A percentile compares a stretch with the other conserved stretches of the same genome.
Evolutionary conservation across 352 stramenopile genomes (phyloP).

Genomic region (Phytopythium vexans): DNA sequence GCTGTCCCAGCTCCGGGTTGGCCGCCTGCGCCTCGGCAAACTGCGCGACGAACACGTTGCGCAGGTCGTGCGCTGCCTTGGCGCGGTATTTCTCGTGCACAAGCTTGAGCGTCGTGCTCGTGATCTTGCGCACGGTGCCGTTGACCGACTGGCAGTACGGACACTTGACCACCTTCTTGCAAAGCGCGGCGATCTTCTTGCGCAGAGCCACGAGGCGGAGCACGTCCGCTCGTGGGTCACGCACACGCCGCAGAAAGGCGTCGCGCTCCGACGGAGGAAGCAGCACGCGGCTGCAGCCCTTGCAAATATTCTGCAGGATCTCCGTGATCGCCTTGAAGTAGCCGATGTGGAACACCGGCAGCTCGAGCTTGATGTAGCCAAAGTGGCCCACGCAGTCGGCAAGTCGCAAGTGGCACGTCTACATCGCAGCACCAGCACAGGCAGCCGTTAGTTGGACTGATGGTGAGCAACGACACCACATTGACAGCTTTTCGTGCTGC

Average conservation of each 20-base stretch:
- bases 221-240: slow-evolving; percentile 74
- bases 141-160: slow-evolving; percentile 96
- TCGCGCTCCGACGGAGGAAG: slow-evolving; percentile 89
- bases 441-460: background rate
- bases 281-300: slow-evolving; percentile 94
- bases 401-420: slow-evolving; percentile 89
- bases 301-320: slow-evolving; percentile 98
- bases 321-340: slow-evolving; percentile 99
- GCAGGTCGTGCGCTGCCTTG: slow-evolving; percentile 79
- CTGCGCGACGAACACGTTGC: slow-evolving; percentile 83
- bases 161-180: slow-evolving; percentile 96
- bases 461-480: background rate
- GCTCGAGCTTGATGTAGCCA: slow-evolving; percentile 96
- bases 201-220: slow-evolving; percentile 72
- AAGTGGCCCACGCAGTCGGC: slow-evolving; percentile 98
- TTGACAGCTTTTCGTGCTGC: background rate
- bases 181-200: slow-evolving; percentile 96
- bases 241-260: slow-evolving; percentile 86
- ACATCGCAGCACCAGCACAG: background rate
- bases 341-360: slow-evolving; percentile 99
- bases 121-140: slow-evolving; percentile 98
- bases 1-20: slow-evolving; percentile 82
- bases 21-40: slow-evolving; percentile 71
- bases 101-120: slow-evolving; percentile 96
- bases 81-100: slow-evolving; percentile 97